Evolutionary conservation across 2,329 filamentous ascomycete genomes (phyloP).

Genomic region (Aureobasidium sp.): DNA sequence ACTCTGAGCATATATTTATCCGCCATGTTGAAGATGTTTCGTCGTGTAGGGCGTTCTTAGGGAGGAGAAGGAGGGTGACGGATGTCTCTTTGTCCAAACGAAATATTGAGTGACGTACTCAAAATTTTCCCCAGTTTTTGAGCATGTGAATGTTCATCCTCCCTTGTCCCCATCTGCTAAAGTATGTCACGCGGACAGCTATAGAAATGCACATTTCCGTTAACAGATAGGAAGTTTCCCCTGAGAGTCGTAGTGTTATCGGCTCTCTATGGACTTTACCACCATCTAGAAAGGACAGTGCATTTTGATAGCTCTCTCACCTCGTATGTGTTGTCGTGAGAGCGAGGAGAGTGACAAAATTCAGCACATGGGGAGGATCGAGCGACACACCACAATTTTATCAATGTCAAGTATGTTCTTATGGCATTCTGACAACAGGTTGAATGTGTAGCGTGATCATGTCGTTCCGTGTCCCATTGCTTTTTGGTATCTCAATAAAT

Average conservation of each 20-base stretch:
- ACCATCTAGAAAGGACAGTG: too few relatives aligned
- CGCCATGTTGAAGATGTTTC: slow-evolving; percentile 33
- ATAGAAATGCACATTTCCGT: too few relatives aligned
- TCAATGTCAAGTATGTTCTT: not conserved
- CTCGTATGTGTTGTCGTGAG: too few relatives aligned
- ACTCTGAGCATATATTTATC: slow-evolving; percentile 73
- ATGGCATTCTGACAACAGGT: not conserved
- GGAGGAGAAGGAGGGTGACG: not conserved
- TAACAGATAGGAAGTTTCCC: too few relatives aligned
- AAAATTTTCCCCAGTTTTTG: not conserved
- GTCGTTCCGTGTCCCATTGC: not conserved
- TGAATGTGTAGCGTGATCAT: not conserved
- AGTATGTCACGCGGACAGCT: too few relatives aligned
- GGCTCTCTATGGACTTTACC: too few relatives aligned
- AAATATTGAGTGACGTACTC: not conserved
- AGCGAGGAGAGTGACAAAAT: too few relatives aligned
- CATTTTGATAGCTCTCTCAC: too few relatives aligned
- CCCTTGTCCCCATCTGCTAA: too few relatives aligned
- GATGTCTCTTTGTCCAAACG: not conserved
- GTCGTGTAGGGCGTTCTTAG: not conserved
- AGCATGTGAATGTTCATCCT: not conserved
- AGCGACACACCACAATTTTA: not conserved
- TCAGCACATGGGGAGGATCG: not conserved
- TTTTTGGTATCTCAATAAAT: slow-evolving; percentile 10
- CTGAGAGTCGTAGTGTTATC: too few relatives aligned